phyloP scores from a whole-genome alignment of 148 eudicot genomes.

The Simmondsia chinensis region DNA sequence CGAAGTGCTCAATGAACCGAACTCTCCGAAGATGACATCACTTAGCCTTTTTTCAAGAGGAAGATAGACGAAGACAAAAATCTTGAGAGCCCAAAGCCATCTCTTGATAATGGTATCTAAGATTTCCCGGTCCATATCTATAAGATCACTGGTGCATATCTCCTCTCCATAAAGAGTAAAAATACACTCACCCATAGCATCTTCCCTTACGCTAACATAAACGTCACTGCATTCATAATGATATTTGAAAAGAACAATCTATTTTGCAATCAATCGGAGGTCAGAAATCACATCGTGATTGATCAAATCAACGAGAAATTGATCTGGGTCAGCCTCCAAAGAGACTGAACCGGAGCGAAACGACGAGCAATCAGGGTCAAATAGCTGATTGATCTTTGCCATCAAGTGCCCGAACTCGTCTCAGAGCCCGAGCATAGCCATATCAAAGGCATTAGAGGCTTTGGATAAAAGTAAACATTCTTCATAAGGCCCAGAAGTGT shows the following conservation, averaged over 20 bases:
- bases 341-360: no score
- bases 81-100: constrained; percentile 48
- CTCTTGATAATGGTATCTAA: constrained; percentile 45
- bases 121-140: constrained; percentile 40
- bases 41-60: constrained; percentile 51
- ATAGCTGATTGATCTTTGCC: no score
- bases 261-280: constrained; percentile 31
- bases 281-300: constrained; percentile 34
- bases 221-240: constrained; percentile 35
- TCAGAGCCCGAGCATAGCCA: no score
- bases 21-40: constrained; percentile 38
- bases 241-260: constrained; percentile 48
- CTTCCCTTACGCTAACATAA: constrained; percentile 33
- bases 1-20: constrained; percentile 17
- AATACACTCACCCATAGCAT: constrained; percentile 46
- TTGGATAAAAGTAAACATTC: no score
- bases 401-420: no score
- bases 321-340: constrained; percentile 18
- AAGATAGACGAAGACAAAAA: constrained; percentile 37
- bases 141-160: constrained; percentile 52
- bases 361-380: no score
- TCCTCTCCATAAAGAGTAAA: constrained; percentile 33
- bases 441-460: no score
- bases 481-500: no score
- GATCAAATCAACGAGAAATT: constrained; percentile 29